Conservation (phyloP, 2,329 filamentous ascomycete genomes). For the Alternaria metachromatica region DNA sequence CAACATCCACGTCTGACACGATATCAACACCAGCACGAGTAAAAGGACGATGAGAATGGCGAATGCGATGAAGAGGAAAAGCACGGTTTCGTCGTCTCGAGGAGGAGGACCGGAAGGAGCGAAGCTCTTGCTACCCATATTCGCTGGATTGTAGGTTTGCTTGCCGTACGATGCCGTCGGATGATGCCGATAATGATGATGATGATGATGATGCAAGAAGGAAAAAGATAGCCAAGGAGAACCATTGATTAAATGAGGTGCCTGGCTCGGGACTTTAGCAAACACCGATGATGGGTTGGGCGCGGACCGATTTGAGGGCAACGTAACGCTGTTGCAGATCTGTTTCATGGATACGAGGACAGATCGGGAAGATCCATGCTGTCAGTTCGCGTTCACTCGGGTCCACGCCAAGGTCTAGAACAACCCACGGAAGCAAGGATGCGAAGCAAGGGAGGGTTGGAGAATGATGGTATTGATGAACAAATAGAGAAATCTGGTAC, state of each 20-base stretch:
- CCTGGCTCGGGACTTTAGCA: neutral
- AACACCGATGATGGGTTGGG: neutral
- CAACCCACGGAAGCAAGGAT: neutral
- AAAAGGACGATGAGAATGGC: constrained; percentile 32
- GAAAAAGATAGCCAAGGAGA: neutral
- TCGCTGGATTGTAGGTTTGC: constrained; percentile 1
- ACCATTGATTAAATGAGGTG: neutral
- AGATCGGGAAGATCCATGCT: neutral
- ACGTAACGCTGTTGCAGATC: constrained; percentile 12
- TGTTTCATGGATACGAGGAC: constrained; percentile 15
- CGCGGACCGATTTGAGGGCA: neutral
- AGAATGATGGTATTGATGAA: neutral
- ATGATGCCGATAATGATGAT: neutral
- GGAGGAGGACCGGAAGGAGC: neutral
- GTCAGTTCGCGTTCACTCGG: neutral
- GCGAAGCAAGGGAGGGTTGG: neutral
- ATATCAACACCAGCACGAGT: constrained; percentile 24
- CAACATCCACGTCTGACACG: constrained; percentile 33
- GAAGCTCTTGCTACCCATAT: neutral
- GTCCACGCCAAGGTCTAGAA: neutral
- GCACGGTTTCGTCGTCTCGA: constrained; percentile 19
- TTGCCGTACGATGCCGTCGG: neutral
- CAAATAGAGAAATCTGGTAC: neutral
- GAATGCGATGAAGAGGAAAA: constrained; percentile 37
- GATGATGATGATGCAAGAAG: neutral